These are phyloP conservation scores for Metschnikowia peoriensis DNA, from an alignment of 805 yeast species.

Conservation along the genomic window DNA sequence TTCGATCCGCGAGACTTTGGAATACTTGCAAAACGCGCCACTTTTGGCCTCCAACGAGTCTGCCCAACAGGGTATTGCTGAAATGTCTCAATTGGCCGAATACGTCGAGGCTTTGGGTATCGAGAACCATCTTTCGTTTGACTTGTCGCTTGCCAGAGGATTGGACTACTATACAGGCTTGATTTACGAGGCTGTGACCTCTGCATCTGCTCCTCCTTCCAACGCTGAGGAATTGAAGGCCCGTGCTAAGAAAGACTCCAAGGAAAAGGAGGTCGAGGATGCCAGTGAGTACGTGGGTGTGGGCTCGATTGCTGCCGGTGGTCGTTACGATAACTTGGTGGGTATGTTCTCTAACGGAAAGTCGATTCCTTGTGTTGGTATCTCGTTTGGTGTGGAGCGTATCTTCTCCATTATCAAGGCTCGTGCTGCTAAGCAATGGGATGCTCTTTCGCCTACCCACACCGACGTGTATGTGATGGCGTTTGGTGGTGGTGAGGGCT, in stretches of 20 bases:
- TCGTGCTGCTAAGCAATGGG: constrained; percentile 57
- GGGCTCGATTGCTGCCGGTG: constrained; percentile 98
- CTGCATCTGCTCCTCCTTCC: constrained; percentile 92
- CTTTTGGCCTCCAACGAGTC: constrained; percentile 59
- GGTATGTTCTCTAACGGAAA: constrained; percentile 95
- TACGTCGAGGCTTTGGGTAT: constrained; percentile 85
- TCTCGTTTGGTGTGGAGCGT: constrained; percentile 96
- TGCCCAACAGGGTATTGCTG: constrained; percentile 79
- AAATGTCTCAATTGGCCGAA: constrained; percentile 70
- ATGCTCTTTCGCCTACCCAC: constrained; percentile 72
- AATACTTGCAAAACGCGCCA: constrained; percentile 54
- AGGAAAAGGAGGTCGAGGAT: constrained; percentile 66
- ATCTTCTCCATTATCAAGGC: constrained; percentile 85
- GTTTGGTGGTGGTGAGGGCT: constrained; percentile 95
- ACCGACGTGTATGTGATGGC: constrained; percentile 97
- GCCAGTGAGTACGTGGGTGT: constrained; percentile 97
- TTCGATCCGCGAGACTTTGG: constrained; percentile 60
- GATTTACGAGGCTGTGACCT: constrained; percentile 94
- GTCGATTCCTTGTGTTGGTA: constrained; percentile 95
- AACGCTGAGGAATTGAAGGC: constrained; percentile 68
- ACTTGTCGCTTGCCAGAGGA: constrained; percentile 94
- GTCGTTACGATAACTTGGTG: constrained; percentile 93
- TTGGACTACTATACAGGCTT: constrained; percentile 96
- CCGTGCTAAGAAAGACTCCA: constrained; percentile 39
- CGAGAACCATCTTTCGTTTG: constrained; percentile 68